Evolutionary conservation across 208 protist species (phyloP), one percentile per base, ranked within the genome.

Genomic region (Trypanosoma vivax): DNA sequence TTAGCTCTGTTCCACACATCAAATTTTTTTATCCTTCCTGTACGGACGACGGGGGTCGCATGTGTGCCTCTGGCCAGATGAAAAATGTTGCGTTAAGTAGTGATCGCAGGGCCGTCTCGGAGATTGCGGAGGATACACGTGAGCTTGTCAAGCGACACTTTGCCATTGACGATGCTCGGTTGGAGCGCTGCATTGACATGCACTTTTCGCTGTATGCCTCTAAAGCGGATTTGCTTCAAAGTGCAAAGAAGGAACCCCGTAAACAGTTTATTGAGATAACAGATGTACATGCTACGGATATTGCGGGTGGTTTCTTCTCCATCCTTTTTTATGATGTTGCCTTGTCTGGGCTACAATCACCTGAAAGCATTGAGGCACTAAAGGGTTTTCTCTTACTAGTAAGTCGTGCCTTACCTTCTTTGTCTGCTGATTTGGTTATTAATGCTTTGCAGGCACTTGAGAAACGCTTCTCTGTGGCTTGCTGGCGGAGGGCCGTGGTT

Each of bases 291-390:
- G n/a, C 48, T 4, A 59, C 62, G 0, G 75, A 83, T 48, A 60
- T 83, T 11, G 73, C 71, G 3, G 80, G 79, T 30, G 73, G 73
- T n/a, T 81, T 83, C 41, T 83, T 85, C 41, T 52, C 60, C 35
- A 78, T 70, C 6, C 63, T 89, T 38, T 76, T 74, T 41, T 48
- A 81, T 51, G 81, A 89, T 30, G 81, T 85, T 5, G 46, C 76
- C 2, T 41, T 83, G 24, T 51, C 59, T 0, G 74, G 71, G 18
- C 23, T 79, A 11, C 50, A 50, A 11, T 31, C 62, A 1, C 19
- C 47, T 6, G 58, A 56, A 31, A 40, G 34, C 21, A 57, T 69
- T 29, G 39, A 33, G 5, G 75, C 76, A 18, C 55, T 86, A 1
- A 18, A 65, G 6, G 47, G 67, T 27, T 83, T 86, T 68, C 38